Evolutionary conservation across 192 early-diverging fungal species (phyloP).

Genomic region (Dispira simplex): DNA sequence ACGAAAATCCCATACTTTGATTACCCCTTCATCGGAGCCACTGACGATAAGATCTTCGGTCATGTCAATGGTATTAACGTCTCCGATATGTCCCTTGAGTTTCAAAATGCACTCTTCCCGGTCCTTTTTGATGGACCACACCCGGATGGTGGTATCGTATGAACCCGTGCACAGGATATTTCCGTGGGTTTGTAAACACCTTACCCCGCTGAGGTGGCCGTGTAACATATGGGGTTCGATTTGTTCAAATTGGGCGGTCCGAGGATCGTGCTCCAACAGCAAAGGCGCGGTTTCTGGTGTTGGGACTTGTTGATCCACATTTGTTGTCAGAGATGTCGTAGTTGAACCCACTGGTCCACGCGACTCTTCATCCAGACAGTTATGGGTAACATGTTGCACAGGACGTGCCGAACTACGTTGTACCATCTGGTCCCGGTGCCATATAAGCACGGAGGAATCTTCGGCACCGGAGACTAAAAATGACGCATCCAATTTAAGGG

Average conservation of each 20-base stretch:
- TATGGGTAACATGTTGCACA: too few relatives aligned
- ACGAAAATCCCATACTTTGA: constrained; percentile 5
- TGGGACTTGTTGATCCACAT: neutral
- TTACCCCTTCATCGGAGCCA: constrained; percentile 3
- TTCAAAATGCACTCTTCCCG: neutral
- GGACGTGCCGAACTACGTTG: neutral
- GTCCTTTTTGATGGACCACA: neutral
- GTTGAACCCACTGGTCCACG: too few relatives aligned
- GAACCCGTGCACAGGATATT: neutral
- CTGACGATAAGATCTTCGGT: neutral
- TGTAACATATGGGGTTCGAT: constrained; percentile 1
- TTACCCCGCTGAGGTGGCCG: neutral
- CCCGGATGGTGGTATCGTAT: neutral
- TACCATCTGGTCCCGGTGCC: neutral
- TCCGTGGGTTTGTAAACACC: neutral
- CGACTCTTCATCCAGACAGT: too few relatives aligned
- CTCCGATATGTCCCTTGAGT: constrained; percentile 4
- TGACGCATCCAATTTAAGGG: constrained; percentile 4
- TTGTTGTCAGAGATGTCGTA: too few relatives aligned
- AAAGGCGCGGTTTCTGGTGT: neutral
- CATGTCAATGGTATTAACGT: constrained; percentile 1
- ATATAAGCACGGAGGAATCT: neutral
- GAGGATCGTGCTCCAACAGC: neutral
- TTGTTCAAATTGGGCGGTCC: neutral
- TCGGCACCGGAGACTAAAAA: neutral